Base-by-base conservation (phyloP, 129 eudicot species). In the Erigeron canadensis region DNA sequence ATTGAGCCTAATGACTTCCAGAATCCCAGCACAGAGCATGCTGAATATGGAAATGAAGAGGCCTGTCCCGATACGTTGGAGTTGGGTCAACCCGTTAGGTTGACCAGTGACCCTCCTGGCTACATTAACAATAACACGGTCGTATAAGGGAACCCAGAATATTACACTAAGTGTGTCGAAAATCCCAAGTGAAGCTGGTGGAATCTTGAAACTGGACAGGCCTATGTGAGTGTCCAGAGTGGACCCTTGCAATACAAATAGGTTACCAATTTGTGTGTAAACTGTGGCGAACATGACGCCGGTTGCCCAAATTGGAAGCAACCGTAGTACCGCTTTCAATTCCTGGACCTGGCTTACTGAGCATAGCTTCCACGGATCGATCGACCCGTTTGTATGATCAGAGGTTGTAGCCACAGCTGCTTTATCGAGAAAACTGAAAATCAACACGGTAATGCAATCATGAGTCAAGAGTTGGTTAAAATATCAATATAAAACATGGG, bases 61-160 rank as follows among this genome's bases (percentile, higher is more conserved):
- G 64, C 96, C 96, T 0, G 68, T 77, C 2, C 91, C 89, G 65
- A 89, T 84, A 45, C 89, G 72, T 45, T 89, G 91, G 9, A 89
- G 86, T 55, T 79, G 89, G 4, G 89, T 79, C 55, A 89, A 65
- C 19, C 96, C 96, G 22, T 67, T 68, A 69, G 68, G 79, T 18
- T 86, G 81, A 18, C 89, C 86, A 3, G 89, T 83, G 57, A 75
- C 38, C 77, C 77, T 82, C 65, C 86, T 59, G 22, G 79, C 59
- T 12, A 73, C 18, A 11, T 74, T 75, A 10, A 80, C 67, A 6
- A 80, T 68, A 8, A 80, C 50, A 7, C 5, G 39, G 53, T 80
- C 80, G 6, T 80, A 80, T 18, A 80, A 40, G 0, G 83, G 83
- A 34, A 67, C 66, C 83, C 79, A 73, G 66, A 80, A 67, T 43